Evolutionary conservation across 768 basidiomycete species (phyloP), one percentile per base, ranked within the genome.

Genomic region (Leccinum rimulosum): DNA sequence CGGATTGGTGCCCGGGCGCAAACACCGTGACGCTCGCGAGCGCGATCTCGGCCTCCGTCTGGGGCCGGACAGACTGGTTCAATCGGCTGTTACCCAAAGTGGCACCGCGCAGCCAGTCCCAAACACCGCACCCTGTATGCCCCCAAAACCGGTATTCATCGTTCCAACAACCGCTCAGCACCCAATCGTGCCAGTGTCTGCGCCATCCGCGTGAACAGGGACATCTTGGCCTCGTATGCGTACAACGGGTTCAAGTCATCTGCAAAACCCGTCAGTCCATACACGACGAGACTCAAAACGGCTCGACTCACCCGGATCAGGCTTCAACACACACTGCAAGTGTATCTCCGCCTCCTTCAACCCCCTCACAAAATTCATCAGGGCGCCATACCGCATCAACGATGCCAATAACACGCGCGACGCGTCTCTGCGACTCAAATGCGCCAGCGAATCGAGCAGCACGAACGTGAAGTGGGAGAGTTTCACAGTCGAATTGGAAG

Each of bases 221-320:
- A 91, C 84, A 96, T 88, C 74, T 96, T 96, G 15, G 95, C 85
- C 70, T 98, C 96, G 66, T 94, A 98, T 12, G 98, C 91, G 73
- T 97, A 98, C 43, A 95, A 78, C 0, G 93, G 80, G 66, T 96
- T 95, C 31, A 98, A 75, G 59, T 95, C 91, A 63, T 93, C 96
- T 96, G 64, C 1, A 1, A 48, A 8, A 47, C 0, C 50, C 5
- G 11, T 31, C 50, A 47, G 38, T 40, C 15, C 48, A 17, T 12
- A 7, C 9, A 48, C 33, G n/a, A 28, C 33, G 33, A 22, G 54
- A 31, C 7, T 50, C 7, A n/a, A 17, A 7, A 51, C 49, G 74
- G 51, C 4, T 9, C 55, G 31, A 66, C 84, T 31, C 66, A 96
- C 95, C 91, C 53, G 95, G 93, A 75, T 98, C 95, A 25, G 94